These are phyloP conservation scores for Globisporangium carolinianum DNA, from an alignment of 352 stramenopile genomes.

Conservation along the genomic window DNA sequence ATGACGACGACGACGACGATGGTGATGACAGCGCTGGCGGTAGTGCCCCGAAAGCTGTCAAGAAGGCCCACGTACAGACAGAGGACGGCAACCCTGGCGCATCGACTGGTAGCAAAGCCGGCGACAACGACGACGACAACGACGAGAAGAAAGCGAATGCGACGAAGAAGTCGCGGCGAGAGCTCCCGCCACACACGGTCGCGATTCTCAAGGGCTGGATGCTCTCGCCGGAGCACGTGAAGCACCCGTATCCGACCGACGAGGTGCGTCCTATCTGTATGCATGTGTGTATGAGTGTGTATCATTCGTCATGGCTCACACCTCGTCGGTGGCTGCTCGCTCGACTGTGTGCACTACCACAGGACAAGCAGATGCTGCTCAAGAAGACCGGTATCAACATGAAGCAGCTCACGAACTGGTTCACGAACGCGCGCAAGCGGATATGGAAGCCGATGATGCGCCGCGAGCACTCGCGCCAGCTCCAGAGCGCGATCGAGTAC, in stretches of 20 bases:
- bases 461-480: constrained; percentile 68
- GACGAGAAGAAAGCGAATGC: constrained; percentile 30
- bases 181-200: constrained; percentile 78
- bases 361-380: constrained; percentile 88
- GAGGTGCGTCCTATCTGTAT: constrained; percentile 27
- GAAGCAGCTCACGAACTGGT: constrained; percentile 90
- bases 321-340: background rate
- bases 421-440: constrained; percentile 85
- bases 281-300: background rate
- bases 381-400: constrained; percentile 88
- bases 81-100: background rate
- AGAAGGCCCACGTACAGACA: background rate
- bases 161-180: constrained; percentile 72
- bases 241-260: constrained; percentile 86
- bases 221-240: constrained; percentile 83
- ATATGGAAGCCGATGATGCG: constrained; percentile 90
- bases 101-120: constrained; percentile 17
- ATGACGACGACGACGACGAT: constrained; percentile 3
- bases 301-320: no score
- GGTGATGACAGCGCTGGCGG: background rate
- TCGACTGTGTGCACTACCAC: background rate
- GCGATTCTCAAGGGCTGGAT: constrained; percentile 87
- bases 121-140: constrained; percentile 21
- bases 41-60: background rate
- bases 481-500: constrained; percentile 68